These are phyloP conservation scores for Sordariomycetes sp. DNA, from an alignment of 2,329 filamentous ascomycete species.

Conservation along the genomic window DNA sequence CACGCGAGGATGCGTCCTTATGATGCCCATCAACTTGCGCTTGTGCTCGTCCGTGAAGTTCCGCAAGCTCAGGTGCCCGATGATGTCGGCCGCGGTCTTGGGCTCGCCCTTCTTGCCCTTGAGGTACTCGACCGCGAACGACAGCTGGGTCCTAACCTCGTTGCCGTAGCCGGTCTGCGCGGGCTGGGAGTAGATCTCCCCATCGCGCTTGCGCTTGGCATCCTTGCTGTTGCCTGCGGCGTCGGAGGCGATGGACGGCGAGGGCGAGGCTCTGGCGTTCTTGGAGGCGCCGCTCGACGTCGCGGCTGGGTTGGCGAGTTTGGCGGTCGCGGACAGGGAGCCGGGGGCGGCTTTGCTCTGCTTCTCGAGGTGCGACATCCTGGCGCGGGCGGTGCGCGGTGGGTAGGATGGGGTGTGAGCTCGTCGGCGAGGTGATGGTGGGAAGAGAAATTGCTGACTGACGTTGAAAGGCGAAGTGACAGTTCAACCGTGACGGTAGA, in stretches of 20 bases:
- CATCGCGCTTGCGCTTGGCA: constrained; percentile 53
- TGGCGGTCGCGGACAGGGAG: constrained; percentile 54
- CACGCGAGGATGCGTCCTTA: constrained; percentile 55
- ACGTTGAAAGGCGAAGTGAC: too few relatives aligned
- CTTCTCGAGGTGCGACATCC: constrained; percentile 55
- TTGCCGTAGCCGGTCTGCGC: constrained; percentile 65
- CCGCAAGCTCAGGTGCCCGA: constrained; percentile 69
- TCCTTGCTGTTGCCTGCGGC: constrained; percentile 50
- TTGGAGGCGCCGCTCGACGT: constrained; percentile 19
- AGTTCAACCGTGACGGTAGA: too few relatives aligned
- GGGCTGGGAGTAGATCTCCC: constrained; percentile 64
- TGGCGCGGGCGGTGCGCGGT: too few relatives aligned
- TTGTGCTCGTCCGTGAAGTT: constrained; percentile 52
- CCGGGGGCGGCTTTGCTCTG: constrained; percentile 55
- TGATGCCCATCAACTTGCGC: constrained; percentile 55
- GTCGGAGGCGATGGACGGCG: constrained; percentile 48
- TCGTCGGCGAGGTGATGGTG: too few relatives aligned
- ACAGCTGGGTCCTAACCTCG: constrained; percentile 79
- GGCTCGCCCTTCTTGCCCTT: constrained; percentile 60
- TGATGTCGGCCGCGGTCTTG: constrained; percentile 65
- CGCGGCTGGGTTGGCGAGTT: constrained; percentile 45
- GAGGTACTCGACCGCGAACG: constrained; percentile 78
- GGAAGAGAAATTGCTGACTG: too few relatives aligned
- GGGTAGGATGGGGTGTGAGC: too few relatives aligned
- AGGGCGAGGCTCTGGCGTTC: constrained; percentile 42